Evolutionary conservation across 140 eudicot genomes (phyloP).

Genomic region (Ambrosia hybrid): DNA sequence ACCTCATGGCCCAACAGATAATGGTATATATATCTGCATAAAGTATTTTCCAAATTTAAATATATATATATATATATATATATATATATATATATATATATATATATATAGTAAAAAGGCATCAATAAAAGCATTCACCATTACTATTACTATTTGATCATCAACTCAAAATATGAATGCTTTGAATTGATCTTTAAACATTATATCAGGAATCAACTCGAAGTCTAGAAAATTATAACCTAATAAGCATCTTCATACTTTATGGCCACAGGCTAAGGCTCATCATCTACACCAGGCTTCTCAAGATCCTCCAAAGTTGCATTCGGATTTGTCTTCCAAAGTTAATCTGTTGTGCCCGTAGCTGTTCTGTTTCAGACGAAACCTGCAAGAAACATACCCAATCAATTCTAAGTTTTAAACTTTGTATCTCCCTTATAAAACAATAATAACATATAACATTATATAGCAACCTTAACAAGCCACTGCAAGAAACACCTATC

Average conservation of each 20-base stretch:
- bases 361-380: conserved; percentile 96
- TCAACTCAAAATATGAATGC: conserved; percentile 4
- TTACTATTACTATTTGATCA: neutral
- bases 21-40: no score
- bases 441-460: no score
- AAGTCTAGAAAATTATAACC: conserved; percentile 40
- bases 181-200: neutral
- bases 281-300: conserved; percentile 99
- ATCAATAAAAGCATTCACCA: conserved; percentile 28
- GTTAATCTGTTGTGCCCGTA: conserved; percentile 96
- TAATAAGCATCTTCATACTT: conserved; percentile 99
- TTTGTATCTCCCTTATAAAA: no score
- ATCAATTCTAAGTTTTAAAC: neutral
- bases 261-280: conserved; percentile 87
- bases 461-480: no score
- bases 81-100: no score
- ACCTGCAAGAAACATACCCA: conserved; percentile 52
- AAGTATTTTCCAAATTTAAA: no score
- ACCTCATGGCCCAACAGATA: no score
- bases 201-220: conserved; percentile 2
- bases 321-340: conserved; percentile 99
- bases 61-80: no score
- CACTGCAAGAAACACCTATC: no score
- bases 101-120: no score
- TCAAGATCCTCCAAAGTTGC: conserved; percentile 98